These are phyloP conservation scores for Nannochloropsis granulata DNA, from an alignment of 108 stramenopile genomes.

Conservation along the genomic window DNA sequence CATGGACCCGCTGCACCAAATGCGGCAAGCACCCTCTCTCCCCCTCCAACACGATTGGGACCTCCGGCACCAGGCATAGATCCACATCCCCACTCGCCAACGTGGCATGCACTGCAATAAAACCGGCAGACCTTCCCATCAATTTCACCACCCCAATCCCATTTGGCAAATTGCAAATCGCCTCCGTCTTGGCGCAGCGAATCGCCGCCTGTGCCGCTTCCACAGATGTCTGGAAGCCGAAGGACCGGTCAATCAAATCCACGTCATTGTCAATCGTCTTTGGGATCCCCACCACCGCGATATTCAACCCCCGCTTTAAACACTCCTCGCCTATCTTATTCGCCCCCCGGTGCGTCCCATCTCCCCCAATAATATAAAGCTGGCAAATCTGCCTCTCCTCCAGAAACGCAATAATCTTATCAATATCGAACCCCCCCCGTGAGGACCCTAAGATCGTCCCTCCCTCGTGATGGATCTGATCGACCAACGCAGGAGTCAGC, in stretches of 20 bases:
- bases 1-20: conserved; percentile 53
- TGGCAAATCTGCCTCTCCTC: conserved; percentile 56
- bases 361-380: conserved; percentile 91
- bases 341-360: conserved; percentile 93
- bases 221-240: conserved; percentile 77
- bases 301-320: conserved; percentile 44
- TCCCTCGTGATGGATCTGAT: conserved; percentile 78
- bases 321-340: conserved; percentile 54
- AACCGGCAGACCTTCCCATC: conserved; percentile 81
- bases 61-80: conserved; percentile 86
- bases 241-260: conserved; percentile 84
- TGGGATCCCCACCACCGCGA: conserved; percentile 87
- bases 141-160: conserved; percentile 91
- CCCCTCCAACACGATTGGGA: conserved; percentile 79
- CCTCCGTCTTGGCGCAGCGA: conserved; percentile 56
- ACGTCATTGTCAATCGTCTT: conserved; percentile 78
- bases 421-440: conserved; percentile 84
- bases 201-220: conserved; percentile 77
- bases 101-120: conserved; percentile 50
- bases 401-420: conserved; percentile 53
- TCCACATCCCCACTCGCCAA: conserved; percentile 80
- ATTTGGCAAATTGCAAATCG: conserved; percentile 83
- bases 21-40: conserved; percentile 73
- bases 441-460: conserved; percentile 78
- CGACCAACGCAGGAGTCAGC: conserved; percentile 48